Percentiles rank a stretch among this genome's conserved stretches.
Evolutionary conservation across 768 basidiomycete genomes (phyloP).

Genomic region (Cystofilobasidium bisporidii): DNA sequence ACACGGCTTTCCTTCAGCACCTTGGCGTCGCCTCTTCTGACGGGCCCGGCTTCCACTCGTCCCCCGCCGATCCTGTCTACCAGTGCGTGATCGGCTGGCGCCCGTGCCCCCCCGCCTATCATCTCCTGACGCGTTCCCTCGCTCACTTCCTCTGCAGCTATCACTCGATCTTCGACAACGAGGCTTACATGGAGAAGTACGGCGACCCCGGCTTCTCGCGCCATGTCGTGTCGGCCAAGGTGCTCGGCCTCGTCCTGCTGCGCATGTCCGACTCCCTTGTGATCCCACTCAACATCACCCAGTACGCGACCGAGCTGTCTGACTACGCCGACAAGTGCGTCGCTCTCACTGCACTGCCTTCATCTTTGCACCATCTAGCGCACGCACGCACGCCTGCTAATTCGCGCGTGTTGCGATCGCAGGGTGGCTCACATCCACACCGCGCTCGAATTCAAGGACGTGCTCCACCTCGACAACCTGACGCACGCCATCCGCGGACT

Average conservation of each 20-base stretch:
- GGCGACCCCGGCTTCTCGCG: conserved; percentile 66
- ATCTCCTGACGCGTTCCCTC: not conserved
- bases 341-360: not conserved
- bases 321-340: conserved; percentile 51
- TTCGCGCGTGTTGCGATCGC: not conserved
- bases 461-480: conserved; percentile 36
- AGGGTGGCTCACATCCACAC: conserved; percentile 50
- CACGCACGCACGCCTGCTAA: not conserved
- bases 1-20: conserved; percentile 79
- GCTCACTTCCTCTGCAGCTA: conserved; percentile 54
- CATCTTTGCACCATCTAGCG: too few relatives aligned
- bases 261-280: conserved; percentile 50
- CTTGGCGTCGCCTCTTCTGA: conserved; percentile 49
- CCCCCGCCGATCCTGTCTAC: conserved; percentile 46
- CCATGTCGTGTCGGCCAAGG: conserved; percentile 42
- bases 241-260: conserved; percentile 36
- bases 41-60: conserved; percentile 37
- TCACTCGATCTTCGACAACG: conserved; percentile 48
- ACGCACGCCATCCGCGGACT: conserved; percentile 36
- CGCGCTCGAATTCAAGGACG: conserved; percentile 25
- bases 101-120: conserved; percentile 6
- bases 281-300: conserved; percentile 60
- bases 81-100: conserved; percentile 50
- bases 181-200: conserved; percentile 59
- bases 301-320: conserved; percentile 53